These are phyloP conservation scores for Aspergillus cejpii DNA, from an alignment of 2,329 filamentous ascomycete genomes.

Conservation along the genomic window DNA sequence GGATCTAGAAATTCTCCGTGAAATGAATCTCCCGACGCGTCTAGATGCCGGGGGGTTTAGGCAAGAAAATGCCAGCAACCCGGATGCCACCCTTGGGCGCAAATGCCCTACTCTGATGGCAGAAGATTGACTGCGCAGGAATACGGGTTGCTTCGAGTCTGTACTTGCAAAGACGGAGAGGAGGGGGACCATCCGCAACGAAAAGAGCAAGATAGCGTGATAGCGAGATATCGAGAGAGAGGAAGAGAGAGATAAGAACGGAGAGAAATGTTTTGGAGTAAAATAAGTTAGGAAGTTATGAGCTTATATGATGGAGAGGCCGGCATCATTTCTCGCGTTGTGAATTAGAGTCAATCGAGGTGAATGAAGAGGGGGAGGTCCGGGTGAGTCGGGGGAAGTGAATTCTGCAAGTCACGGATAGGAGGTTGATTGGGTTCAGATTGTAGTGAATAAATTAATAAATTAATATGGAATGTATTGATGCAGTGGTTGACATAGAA, in stretches of 20 bases:
- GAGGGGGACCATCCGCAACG: background rate
- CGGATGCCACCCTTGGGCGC: constrained; percentile 19
- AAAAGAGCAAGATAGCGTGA: background rate
- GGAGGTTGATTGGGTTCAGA: no score
- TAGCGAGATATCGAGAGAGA: background rate
- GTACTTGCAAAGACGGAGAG: background rate
- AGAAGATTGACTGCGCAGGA: background rate
- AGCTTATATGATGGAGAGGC: constrained; percentile 10
- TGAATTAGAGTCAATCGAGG: background rate
- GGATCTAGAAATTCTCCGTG: background rate
- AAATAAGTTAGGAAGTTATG: constrained; percentile 9
- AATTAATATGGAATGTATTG: background rate
- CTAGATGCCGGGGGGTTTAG: constrained; percentile 3
- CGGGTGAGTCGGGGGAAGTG: no score
- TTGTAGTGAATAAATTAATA: background rate
- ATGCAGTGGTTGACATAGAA: no score
- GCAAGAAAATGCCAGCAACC: constrained; percentile 6
- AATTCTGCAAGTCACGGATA: no score
- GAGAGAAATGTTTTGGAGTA: constrained; percentile 2
- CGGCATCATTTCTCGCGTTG: constrained; percentile 17
- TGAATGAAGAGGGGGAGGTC: background rate
- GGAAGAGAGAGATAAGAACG: background rate
- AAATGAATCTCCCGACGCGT: background rate
- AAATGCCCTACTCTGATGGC: constrained; percentile 9
- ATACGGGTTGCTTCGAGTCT: background rate